Evolutionary conservation across 2,329 filamentous ascomycete species (phyloP).

Genomic region (Calycina herbarum): DNA sequence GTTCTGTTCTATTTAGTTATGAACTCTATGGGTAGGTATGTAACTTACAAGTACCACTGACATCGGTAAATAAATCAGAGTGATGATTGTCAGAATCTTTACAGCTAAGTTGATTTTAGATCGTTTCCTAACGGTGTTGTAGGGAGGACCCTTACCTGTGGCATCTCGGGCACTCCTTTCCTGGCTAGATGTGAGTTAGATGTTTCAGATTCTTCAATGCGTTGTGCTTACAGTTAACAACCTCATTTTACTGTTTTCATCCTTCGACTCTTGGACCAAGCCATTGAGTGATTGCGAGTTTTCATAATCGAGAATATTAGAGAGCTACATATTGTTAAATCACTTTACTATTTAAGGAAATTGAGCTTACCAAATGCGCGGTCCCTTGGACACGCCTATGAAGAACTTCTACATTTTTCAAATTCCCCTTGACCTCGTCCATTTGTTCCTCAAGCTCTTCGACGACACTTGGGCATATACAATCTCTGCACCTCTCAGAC

Average conservation of each 20-base stretch:
- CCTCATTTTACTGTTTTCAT: conserved; percentile 23
- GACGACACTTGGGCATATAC: conserved; percentile 13
- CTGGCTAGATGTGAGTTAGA: neutral
- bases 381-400: conserved; percentile 18
- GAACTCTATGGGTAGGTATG: too few relatives aligned
- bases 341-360: neutral
- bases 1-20: too few relatives aligned
- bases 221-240: conserved; percentile 16
- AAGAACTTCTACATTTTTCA: conserved; percentile 18
- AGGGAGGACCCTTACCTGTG: conserved; percentile 7
- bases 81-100: conserved; percentile 22
- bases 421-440: conserved; percentile 12
- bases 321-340: conserved; percentile 14
- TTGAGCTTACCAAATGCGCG: conserved; percentile 17
- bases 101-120: conserved; percentile 12
- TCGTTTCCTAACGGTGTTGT: too few relatives aligned
- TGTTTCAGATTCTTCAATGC: too few relatives aligned
- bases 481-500: conserved; percentile 2
- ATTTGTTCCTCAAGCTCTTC: conserved; percentile 22
- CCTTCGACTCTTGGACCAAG: conserved; percentile 18
- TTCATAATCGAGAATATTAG: conserved; percentile 21
- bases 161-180: conserved; percentile 22
- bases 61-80: neutral
- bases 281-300: conserved; percentile 19
- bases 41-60: too few relatives aligned